phyloP scores from a whole-genome alignment of 1,284 basidiomycete species.

The Lignosus rhinocerotis region DNA sequence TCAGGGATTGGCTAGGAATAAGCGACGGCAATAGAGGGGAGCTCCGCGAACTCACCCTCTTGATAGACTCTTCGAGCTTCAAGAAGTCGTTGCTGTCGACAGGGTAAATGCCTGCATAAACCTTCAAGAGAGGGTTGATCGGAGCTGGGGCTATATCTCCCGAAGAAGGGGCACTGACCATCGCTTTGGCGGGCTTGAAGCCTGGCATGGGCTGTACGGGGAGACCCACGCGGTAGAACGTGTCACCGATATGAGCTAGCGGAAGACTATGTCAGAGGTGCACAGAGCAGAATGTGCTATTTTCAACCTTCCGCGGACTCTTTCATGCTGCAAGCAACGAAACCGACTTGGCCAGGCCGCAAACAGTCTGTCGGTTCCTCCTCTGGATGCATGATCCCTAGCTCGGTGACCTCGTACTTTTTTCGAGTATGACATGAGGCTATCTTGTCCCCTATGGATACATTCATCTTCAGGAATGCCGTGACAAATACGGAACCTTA shows the following conservation, averaged over 20 bases:
- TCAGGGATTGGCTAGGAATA: constrained; percentile 10
- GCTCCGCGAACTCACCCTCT: constrained; percentile 57
- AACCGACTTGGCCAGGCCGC: constrained; percentile 90
- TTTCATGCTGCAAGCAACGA: constrained; percentile 95
- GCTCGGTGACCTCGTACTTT: constrained; percentile 89
- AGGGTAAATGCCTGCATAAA: constrained; percentile 96
- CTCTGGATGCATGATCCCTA: constrained; percentile 93
- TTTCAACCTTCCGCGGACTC: constrained; percentile 87
- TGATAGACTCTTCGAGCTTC: constrained; percentile 95
- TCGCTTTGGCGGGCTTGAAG: constrained; percentile 91
- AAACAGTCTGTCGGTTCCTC: constrained; percentile 74
- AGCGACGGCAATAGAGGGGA: constrained; percentile 7
- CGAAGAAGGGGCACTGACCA: constrained; percentile 53
- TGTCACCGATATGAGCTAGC: constrained; percentile 90
- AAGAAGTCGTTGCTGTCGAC: constrained; percentile 89
- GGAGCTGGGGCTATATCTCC: not conserved
- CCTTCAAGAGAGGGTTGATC: constrained; percentile 44
- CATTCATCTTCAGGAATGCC: constrained; percentile 1
- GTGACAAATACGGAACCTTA: constrained; percentile 3
- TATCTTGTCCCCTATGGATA: constrained; percentile 80
- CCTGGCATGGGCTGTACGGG: constrained; percentile 86
- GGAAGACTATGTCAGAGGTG: constrained; percentile 10
- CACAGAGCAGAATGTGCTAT: not conserved
- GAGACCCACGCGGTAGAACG: constrained; percentile 78
- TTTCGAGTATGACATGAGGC: constrained; percentile 85